These are phyloP conservation scores for Pterocarpus santalinus DNA, from an alignment of 306 rosid species.

Conservation along the genomic window DNA sequence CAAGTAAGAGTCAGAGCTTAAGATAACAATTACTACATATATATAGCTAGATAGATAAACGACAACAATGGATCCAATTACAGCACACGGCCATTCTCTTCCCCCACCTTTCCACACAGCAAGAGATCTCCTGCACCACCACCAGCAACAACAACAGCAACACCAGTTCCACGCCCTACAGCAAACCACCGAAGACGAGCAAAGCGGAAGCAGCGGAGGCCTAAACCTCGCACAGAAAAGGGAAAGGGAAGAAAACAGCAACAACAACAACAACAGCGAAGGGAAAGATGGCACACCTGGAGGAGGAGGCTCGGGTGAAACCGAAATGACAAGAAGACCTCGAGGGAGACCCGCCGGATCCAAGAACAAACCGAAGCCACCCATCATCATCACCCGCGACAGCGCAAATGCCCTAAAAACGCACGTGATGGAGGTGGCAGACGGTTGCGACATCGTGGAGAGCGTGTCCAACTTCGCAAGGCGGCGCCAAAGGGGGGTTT, in stretches of 20 bases:
- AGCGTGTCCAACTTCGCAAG: constrained; percentile 85
- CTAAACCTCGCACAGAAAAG: constrained; percentile 66
- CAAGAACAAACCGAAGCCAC: constrained; percentile 96
- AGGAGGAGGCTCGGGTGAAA: constrained; percentile 49
- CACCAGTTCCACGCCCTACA: constrained; percentile 58
- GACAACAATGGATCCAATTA: constrained; percentile 68
- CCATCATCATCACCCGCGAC: constrained; percentile 93
- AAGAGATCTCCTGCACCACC: constrained; percentile 81
- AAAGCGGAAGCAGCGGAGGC: constrained; percentile 75
- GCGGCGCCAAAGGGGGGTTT: constrained; percentile 91
- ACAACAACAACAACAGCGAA: constrained; percentile 38
- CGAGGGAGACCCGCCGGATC: constrained; percentile 96
- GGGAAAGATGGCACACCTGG: constrained; percentile 45
- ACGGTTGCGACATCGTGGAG: constrained; percentile 87
- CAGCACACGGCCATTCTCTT: constrained; percentile 79
- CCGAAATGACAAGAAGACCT: constrained; percentile 72
- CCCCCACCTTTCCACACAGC: constrained; percentile 87
- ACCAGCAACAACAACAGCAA: constrained; percentile 48
- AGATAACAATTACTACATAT: background rate
- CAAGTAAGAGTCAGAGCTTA: background rate
- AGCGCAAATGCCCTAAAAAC: constrained; percentile 94
- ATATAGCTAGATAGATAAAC: background rate
- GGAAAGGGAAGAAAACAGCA: constrained; percentile 62
- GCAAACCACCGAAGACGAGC: constrained; percentile 78
- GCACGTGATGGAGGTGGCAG: constrained; percentile 93